Percentiles rank a stretch among this genome's conserved stretches.
Evolutionary conservation across 2,329 filamentous ascomycete genomes (phyloP).

Genomic region (Rhynchosporium graminicola): DNA sequence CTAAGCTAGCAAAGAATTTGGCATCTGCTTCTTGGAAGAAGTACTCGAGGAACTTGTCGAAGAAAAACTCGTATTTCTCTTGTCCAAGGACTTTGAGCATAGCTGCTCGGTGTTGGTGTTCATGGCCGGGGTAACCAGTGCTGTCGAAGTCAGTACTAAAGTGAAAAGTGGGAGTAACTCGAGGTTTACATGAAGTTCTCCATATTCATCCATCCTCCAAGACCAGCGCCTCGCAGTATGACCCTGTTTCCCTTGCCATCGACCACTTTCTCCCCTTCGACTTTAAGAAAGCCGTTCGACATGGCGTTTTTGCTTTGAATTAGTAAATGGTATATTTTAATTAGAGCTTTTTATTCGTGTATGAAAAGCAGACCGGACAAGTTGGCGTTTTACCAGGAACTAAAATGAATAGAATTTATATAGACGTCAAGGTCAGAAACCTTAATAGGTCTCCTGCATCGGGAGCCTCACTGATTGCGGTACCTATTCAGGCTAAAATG

Average conservation of each 20-base stretch:
- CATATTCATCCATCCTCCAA: slow-evolving; percentile 52
- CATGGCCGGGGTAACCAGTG: slow-evolving; percentile 61
- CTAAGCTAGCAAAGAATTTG: slow-evolving; percentile 55
- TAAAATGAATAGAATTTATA: not conserved
- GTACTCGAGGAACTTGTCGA: slow-evolving; percentile 49
- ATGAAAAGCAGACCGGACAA: not conserved
- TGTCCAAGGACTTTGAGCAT: slow-evolving; percentile 55
- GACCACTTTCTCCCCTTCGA: slow-evolving; percentile 42
- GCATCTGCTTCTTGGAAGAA: slow-evolving; percentile 62
- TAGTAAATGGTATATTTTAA: not conserved
- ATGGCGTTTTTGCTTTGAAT: slow-evolving; percentile 12
- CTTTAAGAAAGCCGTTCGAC: slow-evolving; percentile 39
- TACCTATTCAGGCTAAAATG: slow-evolving; percentile 9
- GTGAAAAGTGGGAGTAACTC: not conserved
- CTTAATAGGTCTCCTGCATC: slow-evolving; percentile 2
- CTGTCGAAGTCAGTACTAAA: slow-evolving; percentile 3
- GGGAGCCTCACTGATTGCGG: not conserved
- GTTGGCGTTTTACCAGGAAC: not conserved
- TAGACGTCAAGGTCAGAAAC: not conserved
- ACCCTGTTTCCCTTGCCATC: slow-evolving; percentile 41
- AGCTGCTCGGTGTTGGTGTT: slow-evolving; percentile 55
- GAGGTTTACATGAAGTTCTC: slow-evolving; percentile 56
- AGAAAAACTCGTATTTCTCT: slow-evolving; percentile 61
- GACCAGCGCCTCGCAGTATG: slow-evolving; percentile 44
- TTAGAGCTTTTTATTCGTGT: no score